Evolutionary conservation across 2,329 filamentous ascomycete genomes (phyloP).

Genomic region (Microsporum canis): DNA sequence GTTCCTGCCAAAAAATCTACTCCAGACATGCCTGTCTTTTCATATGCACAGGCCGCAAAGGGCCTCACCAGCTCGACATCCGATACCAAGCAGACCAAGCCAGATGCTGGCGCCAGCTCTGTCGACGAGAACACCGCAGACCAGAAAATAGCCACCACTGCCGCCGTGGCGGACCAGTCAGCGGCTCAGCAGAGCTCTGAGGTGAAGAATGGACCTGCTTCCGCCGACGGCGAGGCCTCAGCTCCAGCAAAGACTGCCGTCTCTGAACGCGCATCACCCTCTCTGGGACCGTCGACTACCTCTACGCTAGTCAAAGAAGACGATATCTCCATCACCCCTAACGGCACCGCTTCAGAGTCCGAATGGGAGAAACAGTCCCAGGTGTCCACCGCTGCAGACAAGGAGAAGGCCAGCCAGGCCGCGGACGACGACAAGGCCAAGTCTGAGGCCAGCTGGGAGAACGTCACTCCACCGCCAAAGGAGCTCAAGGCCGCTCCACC

Average conservation of each 20-base stretch:
- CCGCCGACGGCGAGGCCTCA: not conserved
- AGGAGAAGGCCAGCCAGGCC: conserved; percentile 28
- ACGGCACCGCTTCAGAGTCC: conserved; percentile 39
- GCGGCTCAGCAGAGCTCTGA: not conserved
- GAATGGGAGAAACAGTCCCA: conserved; percentile 57
- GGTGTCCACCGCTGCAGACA: conserved; percentile 51
- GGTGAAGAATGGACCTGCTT: not conserved
- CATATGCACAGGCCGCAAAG: conserved; percentile 91
- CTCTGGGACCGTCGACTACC: conserved; percentile 40
- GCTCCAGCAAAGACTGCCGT: conserved; percentile 19
- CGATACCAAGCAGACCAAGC: conserved; percentile 25
- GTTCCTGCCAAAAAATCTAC: conserved; percentile 21
- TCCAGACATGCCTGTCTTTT: conserved; percentile 53
- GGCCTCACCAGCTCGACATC: conserved; percentile 46
- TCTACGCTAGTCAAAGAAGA: conserved; percentile 48
- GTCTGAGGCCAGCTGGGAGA: conserved; percentile 1
- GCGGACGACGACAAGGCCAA: conserved; percentile 34
- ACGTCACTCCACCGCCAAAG: conserved; percentile 26
- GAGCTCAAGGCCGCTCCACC: conserved; percentile 69
- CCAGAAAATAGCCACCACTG: conserved; percentile 9
- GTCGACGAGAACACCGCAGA: not conserved
- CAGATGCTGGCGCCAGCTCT: not conserved
- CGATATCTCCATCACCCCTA: conserved; percentile 50
- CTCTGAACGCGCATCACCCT: conserved; percentile 43
- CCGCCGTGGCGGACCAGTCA: conserved; percentile 1